A percentile compares a stretch with the other conserved stretches of the same genome.
phyloP scores from a whole-genome alignment of 768 basidiomycete genomes.

The Lactarius sanguifluus region DNA sequence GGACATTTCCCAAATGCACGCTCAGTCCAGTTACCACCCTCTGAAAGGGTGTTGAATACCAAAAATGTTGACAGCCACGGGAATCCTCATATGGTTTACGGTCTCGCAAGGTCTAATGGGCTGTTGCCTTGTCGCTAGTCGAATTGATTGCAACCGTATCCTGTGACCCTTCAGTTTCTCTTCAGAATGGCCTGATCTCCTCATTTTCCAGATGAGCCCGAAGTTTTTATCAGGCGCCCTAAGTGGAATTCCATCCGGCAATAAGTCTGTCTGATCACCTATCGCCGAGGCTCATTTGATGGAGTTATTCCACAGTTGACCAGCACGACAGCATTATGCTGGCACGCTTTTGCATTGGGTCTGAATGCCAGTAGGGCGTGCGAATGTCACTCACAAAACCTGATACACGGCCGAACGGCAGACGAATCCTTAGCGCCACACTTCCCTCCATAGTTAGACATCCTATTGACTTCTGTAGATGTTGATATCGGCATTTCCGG shows the following conservation, averaged over 20 bases:
- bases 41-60: constrained; percentile 2
- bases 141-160: not conserved
- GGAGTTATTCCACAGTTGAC: not conserved
- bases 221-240: not conserved
- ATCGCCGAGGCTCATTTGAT: constrained; percentile 2
- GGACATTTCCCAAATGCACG: constrained; percentile 2
- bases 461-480: constrained; percentile 17
- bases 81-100: constrained; percentile 1
- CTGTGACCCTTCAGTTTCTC: constrained; percentile 14
- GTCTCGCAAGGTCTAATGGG: constrained; percentile 8
- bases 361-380: not conserved
- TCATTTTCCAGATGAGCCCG: constrained; percentile 12
- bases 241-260: constrained; percentile 7
- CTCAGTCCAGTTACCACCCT: constrained; percentile 5
- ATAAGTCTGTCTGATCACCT: not conserved
- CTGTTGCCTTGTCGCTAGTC: not conserved
- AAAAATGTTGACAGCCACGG: constrained; percentile 10
- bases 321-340: not conserved
- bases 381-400: not conserved
- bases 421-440: constrained; percentile 19
- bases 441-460: constrained; percentile 20
- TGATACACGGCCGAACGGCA: not conserved
- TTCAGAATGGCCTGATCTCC: constrained; percentile 20
- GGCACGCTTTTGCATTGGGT: not conserved
- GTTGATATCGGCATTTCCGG: constrained; percentile 3